Percentiles rank a stretch among this genome's conserved stretches.
phyloP scores from a whole-genome alignment of 805 yeast genomes.

The Wickerhamiella parazyma region DNA sequence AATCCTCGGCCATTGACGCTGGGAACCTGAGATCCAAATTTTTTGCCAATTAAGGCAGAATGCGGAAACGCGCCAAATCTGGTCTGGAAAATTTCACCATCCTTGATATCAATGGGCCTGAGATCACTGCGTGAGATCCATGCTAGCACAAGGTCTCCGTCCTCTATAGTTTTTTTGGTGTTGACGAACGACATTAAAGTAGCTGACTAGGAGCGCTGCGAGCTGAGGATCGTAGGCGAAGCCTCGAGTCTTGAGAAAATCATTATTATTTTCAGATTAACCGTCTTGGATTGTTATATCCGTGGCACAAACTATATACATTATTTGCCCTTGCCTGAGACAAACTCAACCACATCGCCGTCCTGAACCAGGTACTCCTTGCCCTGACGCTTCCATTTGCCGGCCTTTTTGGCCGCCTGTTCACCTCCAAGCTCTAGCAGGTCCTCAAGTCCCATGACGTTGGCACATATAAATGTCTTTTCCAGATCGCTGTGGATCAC shows the following conservation, averaged over 20 bases:
- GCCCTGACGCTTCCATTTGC: slow-evolving; percentile 54
- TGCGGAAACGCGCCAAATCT: slow-evolving; percentile 87
- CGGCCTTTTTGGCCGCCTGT: slow-evolving; percentile 41
- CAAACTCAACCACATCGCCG: slow-evolving; percentile 67
- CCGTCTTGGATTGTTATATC: too few species aligned
- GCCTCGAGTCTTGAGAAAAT: too few species aligned
- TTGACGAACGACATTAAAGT: slow-evolving; percentile 45
- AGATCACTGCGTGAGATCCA: slow-evolving; percentile 71
- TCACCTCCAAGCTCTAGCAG: slow-evolving; percentile 37
- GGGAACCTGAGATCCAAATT: slow-evolving; percentile 75
- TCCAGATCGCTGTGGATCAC: slow-evolving; percentile 76
- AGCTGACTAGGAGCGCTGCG: too few species aligned
- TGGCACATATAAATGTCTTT: slow-evolving; percentile 67
- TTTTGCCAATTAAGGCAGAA: slow-evolving; percentile 61
- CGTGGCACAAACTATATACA: neutral
- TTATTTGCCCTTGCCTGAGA: slow-evolving; percentile 27
- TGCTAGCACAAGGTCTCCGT: slow-evolving; percentile 75
- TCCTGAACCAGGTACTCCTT: slow-evolving; percentile 70
- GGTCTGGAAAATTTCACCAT: slow-evolving; percentile 58
- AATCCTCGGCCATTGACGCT: slow-evolving; percentile 55
- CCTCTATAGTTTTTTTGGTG: slow-evolving; percentile 57
- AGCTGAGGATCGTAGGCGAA: too few species aligned
- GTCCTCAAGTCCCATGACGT: slow-evolving; percentile 57
- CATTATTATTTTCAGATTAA: too few species aligned
- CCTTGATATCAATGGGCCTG: slow-evolving; percentile 53